Base-by-base conservation (phyloP, 306 rosid species). In the Albizia julibrissin region DNA sequence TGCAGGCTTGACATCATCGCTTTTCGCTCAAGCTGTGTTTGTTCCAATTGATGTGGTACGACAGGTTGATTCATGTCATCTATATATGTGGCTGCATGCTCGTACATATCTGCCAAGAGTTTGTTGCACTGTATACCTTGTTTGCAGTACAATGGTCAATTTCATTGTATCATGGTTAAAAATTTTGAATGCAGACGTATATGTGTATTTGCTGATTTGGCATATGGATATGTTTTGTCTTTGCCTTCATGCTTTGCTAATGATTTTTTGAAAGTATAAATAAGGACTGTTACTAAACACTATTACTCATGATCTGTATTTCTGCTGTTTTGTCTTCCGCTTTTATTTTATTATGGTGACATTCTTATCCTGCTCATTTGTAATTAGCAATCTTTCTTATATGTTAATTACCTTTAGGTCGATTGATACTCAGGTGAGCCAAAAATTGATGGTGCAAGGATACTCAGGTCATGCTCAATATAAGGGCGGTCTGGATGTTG, bases 361-460 rank as follows among this genome's bases (percentile, higher is more conserved):
- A 69, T 69, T 69, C 40, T 70, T 77, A 16, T 49, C 11, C 43
- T 77, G 47, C n/a, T 78, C 76, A 37, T 72, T 65, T 75, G 64
- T 70, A 33, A 59, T 59, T 80, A 65, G 43, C 14, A 19, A 52
- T 24, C 24, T 44, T 72, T 42, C 21, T 43, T 66, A 50, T 50
- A 75, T 81, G 80, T 69, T 83, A 56, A 75, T 66, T 27, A 54
- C 44, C 64, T 77, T 82, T 43, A 59, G 65, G 39, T 66, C 59
- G 74, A 49, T 66, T 72, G 52, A 40, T 82, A 12, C 59, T 80
- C 84, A 94, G 98, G 83, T 92, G 85, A 94, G 98, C 84, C 98
- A 94, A 83, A 93, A 88, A 83, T 86, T 92, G 87, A 94, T 92
- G 98, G 97, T 94, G 78, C 98, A 94, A 91, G 98, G 98, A 76